Evolutionary conservation across 1,139 yeast genomes (phyloP).

Genomic region (Tardiomyces digboiensis): DNA sequence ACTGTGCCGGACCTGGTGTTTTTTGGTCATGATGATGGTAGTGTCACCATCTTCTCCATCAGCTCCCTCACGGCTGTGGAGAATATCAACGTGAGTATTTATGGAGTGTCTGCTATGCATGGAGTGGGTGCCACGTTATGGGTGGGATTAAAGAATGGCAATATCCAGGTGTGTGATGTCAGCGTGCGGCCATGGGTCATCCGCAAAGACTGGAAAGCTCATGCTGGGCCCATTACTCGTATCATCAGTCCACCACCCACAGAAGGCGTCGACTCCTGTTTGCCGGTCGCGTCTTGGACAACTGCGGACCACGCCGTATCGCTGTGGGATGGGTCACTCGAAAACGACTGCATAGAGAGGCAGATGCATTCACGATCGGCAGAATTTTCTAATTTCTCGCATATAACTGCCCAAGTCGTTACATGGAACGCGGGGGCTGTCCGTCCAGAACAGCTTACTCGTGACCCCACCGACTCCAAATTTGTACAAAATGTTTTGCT

Average conservation of each 20-base stretch:
- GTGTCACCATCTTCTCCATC: constrained; percentile 26
- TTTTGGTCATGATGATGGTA: constrained; percentile 36
- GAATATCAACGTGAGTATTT: constrained; percentile 25
- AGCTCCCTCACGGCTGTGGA: constrained; percentile 18
- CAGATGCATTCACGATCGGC: constrained; percentile 22
- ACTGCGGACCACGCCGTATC: constrained; percentile 16
- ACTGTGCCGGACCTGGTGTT: constrained; percentile 22
- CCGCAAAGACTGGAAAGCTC: constrained; percentile 32
- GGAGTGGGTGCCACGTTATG: constrained; percentile 27
- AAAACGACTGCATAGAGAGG: constrained; percentile 27
- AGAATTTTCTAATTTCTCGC: constrained; percentile 21
- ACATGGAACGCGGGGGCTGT: constrained; percentile 38
- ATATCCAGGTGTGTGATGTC: constrained; percentile 27
- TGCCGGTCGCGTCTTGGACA: constrained; percentile 15
- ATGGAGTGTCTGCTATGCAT: constrained; percentile 24
- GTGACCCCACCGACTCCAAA: constrained; percentile 11
- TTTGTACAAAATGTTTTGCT: constrained; percentile 13
- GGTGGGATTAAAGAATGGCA: constrained; percentile 33
- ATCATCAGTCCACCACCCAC: constrained; percentile 11
- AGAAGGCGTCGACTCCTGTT: constrained; percentile 10
- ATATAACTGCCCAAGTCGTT: constrained; percentile 23
- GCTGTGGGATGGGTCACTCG: constrained; percentile 29
- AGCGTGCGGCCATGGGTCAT: constrained; percentile 26
- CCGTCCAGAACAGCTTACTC: constrained; percentile 25
- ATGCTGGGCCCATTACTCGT: constrained; percentile 20